phyloP scores from a whole-genome alignment of 2,329 filamentous ascomycete species.

The Emericellopsis atlantica region DNA sequence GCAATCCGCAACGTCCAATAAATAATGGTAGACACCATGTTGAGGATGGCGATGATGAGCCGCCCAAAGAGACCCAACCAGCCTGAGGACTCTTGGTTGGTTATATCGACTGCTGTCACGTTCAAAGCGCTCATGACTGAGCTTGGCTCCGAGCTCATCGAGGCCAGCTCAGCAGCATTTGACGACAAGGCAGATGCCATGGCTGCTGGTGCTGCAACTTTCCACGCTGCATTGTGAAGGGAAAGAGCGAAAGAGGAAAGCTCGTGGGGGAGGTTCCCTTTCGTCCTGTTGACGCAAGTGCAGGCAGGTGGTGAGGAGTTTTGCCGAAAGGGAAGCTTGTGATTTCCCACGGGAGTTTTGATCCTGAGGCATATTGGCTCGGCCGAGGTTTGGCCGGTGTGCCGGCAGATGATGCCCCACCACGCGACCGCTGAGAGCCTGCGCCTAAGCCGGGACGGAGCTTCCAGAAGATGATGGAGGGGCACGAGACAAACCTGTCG shows the following conservation, averaged over 20 bases:
- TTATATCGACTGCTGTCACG: slow-evolving; percentile 17
- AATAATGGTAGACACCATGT: slow-evolving; percentile 42
- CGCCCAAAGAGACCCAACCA: slow-evolving; percentile 47
- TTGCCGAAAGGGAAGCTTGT: slow-evolving; percentile 1
- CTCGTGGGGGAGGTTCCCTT: background rate
- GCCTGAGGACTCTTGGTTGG: slow-evolving; percentile 26
- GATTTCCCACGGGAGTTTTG: background rate
- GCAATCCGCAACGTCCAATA: slow-evolving; percentile 78
- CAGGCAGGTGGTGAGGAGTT: background rate
- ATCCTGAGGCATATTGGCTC: background rate
- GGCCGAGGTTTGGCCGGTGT: background rate
- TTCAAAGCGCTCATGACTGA: slow-evolving; percentile 25
- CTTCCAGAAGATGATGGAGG: too few species aligned
- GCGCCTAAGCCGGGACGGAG: too few species aligned
- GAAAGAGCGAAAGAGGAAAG: slow-evolving; percentile 2
- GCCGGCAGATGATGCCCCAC: background rate
- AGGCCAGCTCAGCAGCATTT: slow-evolving; percentile 1
- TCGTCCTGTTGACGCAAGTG: background rate
- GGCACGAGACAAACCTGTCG: too few species aligned
- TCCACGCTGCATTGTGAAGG: slow-evolving; percentile 21
- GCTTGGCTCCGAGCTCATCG: slow-evolving; percentile 10
- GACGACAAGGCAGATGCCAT: slow-evolving; percentile 20
- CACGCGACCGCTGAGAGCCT: background rate
- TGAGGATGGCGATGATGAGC: slow-evolving; percentile 40
- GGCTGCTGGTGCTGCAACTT: slow-evolving; percentile 15